Base-by-base conservation (phyloP, 1,139 yeast species). In the Magnusiomyces fungicola region DNA sequence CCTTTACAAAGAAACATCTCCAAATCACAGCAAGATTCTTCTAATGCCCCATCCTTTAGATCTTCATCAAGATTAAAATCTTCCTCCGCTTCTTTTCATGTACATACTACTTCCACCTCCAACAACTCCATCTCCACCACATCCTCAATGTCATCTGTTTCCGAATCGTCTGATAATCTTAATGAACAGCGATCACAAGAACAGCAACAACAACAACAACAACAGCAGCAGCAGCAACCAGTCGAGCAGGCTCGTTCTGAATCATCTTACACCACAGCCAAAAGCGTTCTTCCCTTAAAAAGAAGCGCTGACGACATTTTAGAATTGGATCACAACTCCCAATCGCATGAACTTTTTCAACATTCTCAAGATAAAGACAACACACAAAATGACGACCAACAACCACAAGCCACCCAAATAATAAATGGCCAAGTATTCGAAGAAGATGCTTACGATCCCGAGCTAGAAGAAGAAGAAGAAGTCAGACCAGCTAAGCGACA, bases 401-500 rank as follows among this genome's bases (percentile, higher is more conserved):
- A n/a, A n/a, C n/a, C n/a, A n/a, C n/a, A n/a, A n/a, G n/a, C n/a
- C n/a, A n/a, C n/a, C n/a, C n/a, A n/a, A n/a, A n/a, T n/a, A n/a
- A n/a, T n/a, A n/a, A n/a, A n/a, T n/a, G n/a, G n/a, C n/a, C n/a
- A n/a, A n/a, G n/a, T n/a, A n/a, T n/a, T n/a, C n/a, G n/a, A n/a
- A n/a, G n/a, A n/a, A n/a, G n/a, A n/a, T n/a, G n/a, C n/a, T n/a
- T n/a, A n/a, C 30, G 34, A 39, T 9, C 19, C 16, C n/a, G 16
- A 7, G 18, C 7, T 14, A 33, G 18, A 25, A 6, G 47, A 24
- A 16, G 47, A 42, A 12, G 41, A 16, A 24, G 34, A 27, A n/a
- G 34, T 23, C 34, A 32, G 38, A 34, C 38, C 46, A 29, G 34
- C 47, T 7, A 51, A 51, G 32, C 42, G 49, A n/a, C 45, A 50